Evolutionary conservation across 1,139 yeast genomes (phyloP), one percentile per base, ranked within the genome.

Genomic region (Lodderomyces margitis): DNA sequence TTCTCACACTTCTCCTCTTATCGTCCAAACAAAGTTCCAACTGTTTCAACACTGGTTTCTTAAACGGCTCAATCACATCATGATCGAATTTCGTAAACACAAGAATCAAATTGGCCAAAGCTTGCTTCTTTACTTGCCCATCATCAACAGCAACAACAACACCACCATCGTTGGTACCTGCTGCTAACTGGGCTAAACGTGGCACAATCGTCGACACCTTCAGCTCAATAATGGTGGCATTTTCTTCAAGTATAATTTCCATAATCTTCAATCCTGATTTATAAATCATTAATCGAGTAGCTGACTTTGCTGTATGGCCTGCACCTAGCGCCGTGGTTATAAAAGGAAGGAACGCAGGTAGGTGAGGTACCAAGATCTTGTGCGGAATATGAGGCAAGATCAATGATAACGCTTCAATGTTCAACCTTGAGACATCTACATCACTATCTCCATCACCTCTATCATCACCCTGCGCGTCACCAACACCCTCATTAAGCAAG

Each of bases 1-100:
- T 83, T 54, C 98, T 76, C 2, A 92, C 87, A 5, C 61, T 64
- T 59, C 98, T 76, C 56, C 74, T 83, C 41, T 73, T 76, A 58
- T 92, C 97, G 51, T 87, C 95, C 49, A 92, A 66, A 1, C 76
- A 81, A 1, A 54, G 56, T 2, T 66, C 68, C 40, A 87, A 64
- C 8, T 69, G 71, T 20, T 54, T 61, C 35, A 87, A 68, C 7
- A 87, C 70, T 4, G 59, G 61, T 5, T 61, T 56, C 53, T 79
- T 80, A 16, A 21, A 40, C 15, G 36, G 21, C 10, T 42, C 39
- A 14, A 42, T 31, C 8, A 38, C 28, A 14, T 21, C 36, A 2
- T 8, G 10, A 7, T 41, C 40, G 36, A 43, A 45, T 15, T 47
- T 38, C 3, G 37, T 32, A 21, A 47, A 49, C 9, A 51, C 36